phyloP scores from a whole-genome alignment of 805 yeast species.

The Kodamaea fukazawae region DNA sequence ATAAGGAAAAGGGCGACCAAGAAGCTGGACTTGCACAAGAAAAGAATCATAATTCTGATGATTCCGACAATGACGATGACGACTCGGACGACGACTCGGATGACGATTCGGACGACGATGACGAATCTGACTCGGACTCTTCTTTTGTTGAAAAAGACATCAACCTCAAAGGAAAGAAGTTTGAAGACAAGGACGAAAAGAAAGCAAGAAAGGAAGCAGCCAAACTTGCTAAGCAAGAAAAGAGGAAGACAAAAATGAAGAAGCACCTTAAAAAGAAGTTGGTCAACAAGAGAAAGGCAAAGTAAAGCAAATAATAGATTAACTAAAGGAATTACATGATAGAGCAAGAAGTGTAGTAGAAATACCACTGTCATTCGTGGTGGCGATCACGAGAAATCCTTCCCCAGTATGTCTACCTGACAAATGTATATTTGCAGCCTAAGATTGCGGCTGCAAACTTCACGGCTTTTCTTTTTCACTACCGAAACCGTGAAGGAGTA shows the following conservation, averaged over 20 bases:
- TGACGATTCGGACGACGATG: constrained; percentile 34
- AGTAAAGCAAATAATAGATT: constrained; percentile 8
- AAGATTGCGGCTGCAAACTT: too few species aligned
- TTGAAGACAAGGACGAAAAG: constrained; percentile 75
- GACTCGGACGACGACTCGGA: constrained; percentile 24
- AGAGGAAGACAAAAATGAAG: constrained; percentile 77
- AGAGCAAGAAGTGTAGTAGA: neutral
- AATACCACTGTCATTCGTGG: too few species aligned
- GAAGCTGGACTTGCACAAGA: too few species aligned
- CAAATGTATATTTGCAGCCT: too few species aligned
- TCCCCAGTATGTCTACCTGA: too few species aligned
- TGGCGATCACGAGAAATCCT: too few species aligned
- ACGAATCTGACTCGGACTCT: constrained; percentile 17
- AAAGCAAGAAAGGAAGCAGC: constrained; percentile 70
- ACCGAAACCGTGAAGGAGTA: too few species aligned
- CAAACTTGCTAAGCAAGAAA: constrained; percentile 76
- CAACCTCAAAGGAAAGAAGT: constrained; percentile 65
- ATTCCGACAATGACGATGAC: constrained; percentile 22
- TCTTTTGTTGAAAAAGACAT: constrained; percentile 43
- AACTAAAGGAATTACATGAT: neutral
- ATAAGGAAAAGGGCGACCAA: constrained; percentile 19
- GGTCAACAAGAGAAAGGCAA: constrained; percentile 43
- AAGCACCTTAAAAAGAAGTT: constrained; percentile 79
- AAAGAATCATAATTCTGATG: constrained; percentile 29
- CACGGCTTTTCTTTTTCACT: too few species aligned